Evolutionary conservation across 1,284 basidiomycete species (phyloP).

Genomic region (Apiotrichum akiyoshidainum): DNA sequence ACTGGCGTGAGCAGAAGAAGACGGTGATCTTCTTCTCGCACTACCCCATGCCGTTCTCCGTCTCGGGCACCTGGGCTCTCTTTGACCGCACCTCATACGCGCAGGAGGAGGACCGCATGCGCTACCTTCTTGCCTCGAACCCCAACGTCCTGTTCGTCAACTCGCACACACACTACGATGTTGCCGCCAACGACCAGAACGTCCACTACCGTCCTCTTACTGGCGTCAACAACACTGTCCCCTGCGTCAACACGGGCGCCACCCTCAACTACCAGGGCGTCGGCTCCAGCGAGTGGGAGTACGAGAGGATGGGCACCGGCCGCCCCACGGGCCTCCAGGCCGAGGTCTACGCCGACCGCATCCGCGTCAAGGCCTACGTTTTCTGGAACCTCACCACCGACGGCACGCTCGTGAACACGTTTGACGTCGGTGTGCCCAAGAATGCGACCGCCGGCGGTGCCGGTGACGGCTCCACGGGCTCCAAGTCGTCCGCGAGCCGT

Average conservation of each 20-base stretch:
- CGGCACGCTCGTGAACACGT: neutral
- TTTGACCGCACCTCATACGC: neutral
- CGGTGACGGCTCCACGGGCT: too few species aligned
- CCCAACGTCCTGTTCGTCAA: constrained; percentile 6
- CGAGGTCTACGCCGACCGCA: constrained; percentile 4
- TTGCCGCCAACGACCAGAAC: constrained; percentile 6
- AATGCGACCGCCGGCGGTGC: too few species aligned
- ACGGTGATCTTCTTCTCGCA: constrained; percentile 7
- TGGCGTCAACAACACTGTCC: constrained; percentile 2
- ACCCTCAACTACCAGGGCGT: neutral
- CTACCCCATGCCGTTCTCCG: constrained; percentile 1
- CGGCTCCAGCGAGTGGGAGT: too few species aligned
- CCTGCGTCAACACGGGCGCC: constrained; percentile 9
- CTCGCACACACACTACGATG: constrained; percentile 10
- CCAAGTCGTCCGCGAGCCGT: too few species aligned
- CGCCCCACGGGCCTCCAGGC: constrained; percentile 2
- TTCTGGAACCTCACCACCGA: constrained; percentile 5
- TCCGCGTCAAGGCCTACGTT: constrained; percentile 3
- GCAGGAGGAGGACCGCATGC: neutral
- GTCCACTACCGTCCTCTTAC: constrained; percentile 3
- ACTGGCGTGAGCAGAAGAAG: constrained; percentile 2
- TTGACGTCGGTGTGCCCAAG: constrained; percentile 1
- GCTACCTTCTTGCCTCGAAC: constrained; percentile 8
- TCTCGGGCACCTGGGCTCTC: neutral
- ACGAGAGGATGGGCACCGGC: too few species aligned